A percentile compares a stretch with the other conserved stretches of the same genome.
These are phyloP conservation scores for Emergomyces orientalis DNA, from an alignment of 2,329 filamentous ascomycete genomes.

Conservation along the genomic window DNA sequence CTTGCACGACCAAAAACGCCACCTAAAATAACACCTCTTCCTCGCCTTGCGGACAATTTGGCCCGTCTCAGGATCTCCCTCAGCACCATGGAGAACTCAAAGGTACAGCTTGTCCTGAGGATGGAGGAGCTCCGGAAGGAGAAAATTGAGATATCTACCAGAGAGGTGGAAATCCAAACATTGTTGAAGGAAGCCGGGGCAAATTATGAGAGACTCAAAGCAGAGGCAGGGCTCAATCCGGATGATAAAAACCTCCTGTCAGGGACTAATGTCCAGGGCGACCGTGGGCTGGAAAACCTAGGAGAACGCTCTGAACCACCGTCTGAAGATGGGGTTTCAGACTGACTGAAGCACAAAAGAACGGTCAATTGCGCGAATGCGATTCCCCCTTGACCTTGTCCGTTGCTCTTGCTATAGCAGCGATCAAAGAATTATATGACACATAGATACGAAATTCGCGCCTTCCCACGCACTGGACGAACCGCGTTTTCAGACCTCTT, in stretches of 20 bases:
- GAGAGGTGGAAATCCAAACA: conserved; percentile 71
- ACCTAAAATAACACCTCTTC: conserved; percentile 67
- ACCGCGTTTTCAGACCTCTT: background rate
- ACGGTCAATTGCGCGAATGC: background rate
- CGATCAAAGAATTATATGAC: background rate
- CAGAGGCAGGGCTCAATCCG: conserved; percentile 28
- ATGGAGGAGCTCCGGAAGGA: conserved; percentile 61
- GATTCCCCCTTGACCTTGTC: background rate
- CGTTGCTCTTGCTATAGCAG: background rate
- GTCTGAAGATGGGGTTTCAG: background rate
- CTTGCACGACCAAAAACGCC: conserved; percentile 47
- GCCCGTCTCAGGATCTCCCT: conserved; percentile 54
- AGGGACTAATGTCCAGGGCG: conserved; percentile 23
- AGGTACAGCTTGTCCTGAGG: conserved; percentile 50
- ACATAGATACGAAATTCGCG: background rate
- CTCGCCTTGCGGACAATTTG: conserved; percentile 59
- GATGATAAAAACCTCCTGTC: conserved; percentile 20
- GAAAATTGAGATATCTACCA: conserved; percentile 55
- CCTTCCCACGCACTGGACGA: background rate
- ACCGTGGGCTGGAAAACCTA: conserved; percentile 32
- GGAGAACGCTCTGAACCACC: conserved; percentile 16
- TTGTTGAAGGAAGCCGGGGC: conserved; percentile 73
- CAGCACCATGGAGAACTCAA: conserved; percentile 53
- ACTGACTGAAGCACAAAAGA: background rate
- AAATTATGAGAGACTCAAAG: conserved; percentile 52